Evolutionary conservation across 192 early-diverging fungal species (phyloP), one percentile per base, ranked within the genome.

Genomic region (Linnemannia schmuckeri): DNA sequence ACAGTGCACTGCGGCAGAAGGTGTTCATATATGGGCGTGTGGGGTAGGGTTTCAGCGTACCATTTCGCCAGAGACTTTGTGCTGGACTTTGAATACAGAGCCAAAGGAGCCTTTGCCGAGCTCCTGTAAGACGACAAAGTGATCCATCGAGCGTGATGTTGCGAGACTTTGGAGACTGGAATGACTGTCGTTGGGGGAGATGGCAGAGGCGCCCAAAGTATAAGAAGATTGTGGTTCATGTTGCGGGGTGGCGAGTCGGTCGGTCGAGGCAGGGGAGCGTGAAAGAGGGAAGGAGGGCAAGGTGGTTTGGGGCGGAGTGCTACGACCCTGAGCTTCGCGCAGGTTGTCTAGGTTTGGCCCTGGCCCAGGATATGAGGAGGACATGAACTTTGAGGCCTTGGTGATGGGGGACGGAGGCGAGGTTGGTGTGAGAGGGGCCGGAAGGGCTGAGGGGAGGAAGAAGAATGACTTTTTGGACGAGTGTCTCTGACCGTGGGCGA

Each of bases 61-160:
- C 88, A 88, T 89, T 75, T 95, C 93, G 33, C 93, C 90, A 27
- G 92, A 93, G n/a, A 87, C 78, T 61, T 85, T 92, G 76, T 97
- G 93, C 71, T 90, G 81, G 0, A 94, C 96, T 79, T 90, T 88
- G 66, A 94, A 88, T 10, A 97, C 97, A 12, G 93, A 90, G 8
- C 97, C 97, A 89, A 97, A 97, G 1, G 95, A 94, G 4, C 97
- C 97, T 79, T 96, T 92, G 27, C 97, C 97, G 18, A 97, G 86
- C 68, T 97, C 92, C 42, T 95, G 91, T 38, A 92, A 15, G 54
- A 96, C 88, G 37, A 88, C 77, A 88, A 96, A 97, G 47, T 93
- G 90, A 71, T 91, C 86, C 79, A 89, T 88, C 1, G 78, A 76
- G 3, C 78, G 83, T 55, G 79, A 69, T 33, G 44, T 44, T 27